These are phyloP conservation scores for Aureobasidium lini DNA, from an alignment of 2,329 filamentous ascomycete species.

Conservation along the genomic window DNA sequence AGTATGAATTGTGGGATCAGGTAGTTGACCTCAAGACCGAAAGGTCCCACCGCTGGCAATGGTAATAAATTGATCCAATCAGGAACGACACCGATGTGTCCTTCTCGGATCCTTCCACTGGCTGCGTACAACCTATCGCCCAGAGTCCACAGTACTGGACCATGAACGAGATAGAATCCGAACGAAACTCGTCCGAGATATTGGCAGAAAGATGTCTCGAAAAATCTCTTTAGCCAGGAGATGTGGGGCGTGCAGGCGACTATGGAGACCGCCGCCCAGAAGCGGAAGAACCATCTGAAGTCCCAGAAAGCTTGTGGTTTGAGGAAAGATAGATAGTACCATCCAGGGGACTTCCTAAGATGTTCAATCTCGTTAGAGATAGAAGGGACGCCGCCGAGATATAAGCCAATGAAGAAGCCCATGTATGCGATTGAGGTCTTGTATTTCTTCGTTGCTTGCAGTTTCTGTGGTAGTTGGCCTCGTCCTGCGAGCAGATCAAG, in stretches of 20 bases:
- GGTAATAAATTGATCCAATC: conserved; percentile 49
- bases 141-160: conserved; percentile 48
- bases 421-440: conserved; percentile 44
- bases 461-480: conserved; percentile 44
- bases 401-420: conserved; percentile 47
- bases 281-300: conserved; percentile 47
- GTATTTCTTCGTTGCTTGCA: conserved; percentile 40
- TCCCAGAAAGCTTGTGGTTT: conserved; percentile 13
- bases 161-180: conserved; percentile 54
- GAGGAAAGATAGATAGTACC: conserved; percentile 50
- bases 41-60: conserved; percentile 46
- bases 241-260: conserved; percentile 49
- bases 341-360: conserved; percentile 37
- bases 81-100: conserved; percentile 42
- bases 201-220: conserved; percentile 49
- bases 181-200: conserved; percentile 54
- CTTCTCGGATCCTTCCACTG: conserved; percentile 44
- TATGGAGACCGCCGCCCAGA: conserved; percentile 50
- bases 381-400: conserved; percentile 34
- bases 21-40: conserved; percentile 53
- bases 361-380: conserved; percentile 7
- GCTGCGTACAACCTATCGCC: conserved; percentile 56
- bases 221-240: conserved; percentile 46
- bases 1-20: conserved; percentile 51
- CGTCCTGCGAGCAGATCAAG: conserved; percentile 48